phyloP scores from a whole-genome alignment of 2,329 filamentous ascomycete genomes.

The Gaeumannomyces sp. region DNA sequence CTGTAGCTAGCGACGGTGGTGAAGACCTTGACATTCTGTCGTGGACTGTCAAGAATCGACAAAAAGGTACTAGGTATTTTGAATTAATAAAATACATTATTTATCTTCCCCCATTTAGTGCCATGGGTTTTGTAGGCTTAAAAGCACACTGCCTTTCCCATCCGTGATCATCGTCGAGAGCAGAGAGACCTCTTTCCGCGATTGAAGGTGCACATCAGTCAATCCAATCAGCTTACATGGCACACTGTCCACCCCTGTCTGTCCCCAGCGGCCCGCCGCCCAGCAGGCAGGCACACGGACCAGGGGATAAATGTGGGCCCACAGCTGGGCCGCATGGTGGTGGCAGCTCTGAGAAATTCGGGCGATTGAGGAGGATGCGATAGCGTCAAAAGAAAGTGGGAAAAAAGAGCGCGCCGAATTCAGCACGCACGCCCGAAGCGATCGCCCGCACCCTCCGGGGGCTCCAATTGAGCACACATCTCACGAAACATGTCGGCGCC shows the following conservation, averaged over 20 bases:
- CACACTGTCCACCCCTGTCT: not conserved
- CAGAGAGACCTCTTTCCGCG: not conserved
- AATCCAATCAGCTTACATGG: constrained; percentile 9
- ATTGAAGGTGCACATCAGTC: not conserved
- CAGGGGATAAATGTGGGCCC: not conserved
- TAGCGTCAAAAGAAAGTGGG: not conserved
- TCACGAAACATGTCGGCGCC: constrained; percentile 1
- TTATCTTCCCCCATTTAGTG: too few relatives aligned
- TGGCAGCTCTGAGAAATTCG: too few relatives aligned
- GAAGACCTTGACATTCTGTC: too few relatives aligned
- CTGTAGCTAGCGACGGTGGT: too few relatives aligned
- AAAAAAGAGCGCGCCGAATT: not conserved
- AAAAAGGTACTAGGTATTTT: too few relatives aligned
- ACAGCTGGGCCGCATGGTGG: too few relatives aligned
- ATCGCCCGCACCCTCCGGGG: not conserved
- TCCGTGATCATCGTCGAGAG: not conserved
- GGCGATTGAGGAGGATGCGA: not conserved
- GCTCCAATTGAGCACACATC: not conserved
- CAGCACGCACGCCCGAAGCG: not conserved
- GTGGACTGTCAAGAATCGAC: too few relatives aligned
- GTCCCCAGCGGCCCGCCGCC: too few relatives aligned
- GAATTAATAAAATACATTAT: too few relatives aligned
- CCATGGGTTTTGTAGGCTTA: too few relatives aligned
- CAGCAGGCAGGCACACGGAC: not conserved
- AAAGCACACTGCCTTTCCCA: not conserved